Conservation (phyloP, 169 alveolate genomes). For the Eimeria necatrix region DNA sequence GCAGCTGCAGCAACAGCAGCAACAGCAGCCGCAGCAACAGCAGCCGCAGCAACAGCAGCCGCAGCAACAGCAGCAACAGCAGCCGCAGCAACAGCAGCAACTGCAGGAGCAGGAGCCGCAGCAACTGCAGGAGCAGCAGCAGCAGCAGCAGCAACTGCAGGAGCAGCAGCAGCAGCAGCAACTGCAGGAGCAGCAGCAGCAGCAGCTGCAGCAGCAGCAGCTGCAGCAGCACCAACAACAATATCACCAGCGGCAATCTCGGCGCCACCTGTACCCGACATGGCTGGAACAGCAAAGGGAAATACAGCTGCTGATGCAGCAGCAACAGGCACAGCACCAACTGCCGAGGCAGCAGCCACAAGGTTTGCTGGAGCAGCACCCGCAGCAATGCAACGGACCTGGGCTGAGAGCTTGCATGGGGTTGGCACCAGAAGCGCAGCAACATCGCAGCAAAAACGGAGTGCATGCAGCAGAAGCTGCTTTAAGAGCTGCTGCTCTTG, state of each 20-base stretch:
- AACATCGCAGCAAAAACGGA: background rate
- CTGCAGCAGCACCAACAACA: background rate
- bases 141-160: background rate
- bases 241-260: background rate
- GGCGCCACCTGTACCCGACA: no score
- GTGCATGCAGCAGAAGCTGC: background rate
- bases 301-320: no score
- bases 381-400: background rate
- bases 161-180: background rate
- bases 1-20: constrained; percentile 1
- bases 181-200: background rate
- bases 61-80: background rate
- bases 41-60: background rate
- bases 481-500: no score
- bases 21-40: background rate
- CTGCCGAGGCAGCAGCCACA: background rate
- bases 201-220: background rate
- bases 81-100: constrained; percentile 12
- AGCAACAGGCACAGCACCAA: background rate
- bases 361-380: constrained; percentile 17
- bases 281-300: background rate
- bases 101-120: background rate
- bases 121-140: background rate
- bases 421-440: no score
- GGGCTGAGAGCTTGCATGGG: no score